Conservation (phyloP, 108 stramenopile species). For the Chaetoceros muelleri region DNA sequence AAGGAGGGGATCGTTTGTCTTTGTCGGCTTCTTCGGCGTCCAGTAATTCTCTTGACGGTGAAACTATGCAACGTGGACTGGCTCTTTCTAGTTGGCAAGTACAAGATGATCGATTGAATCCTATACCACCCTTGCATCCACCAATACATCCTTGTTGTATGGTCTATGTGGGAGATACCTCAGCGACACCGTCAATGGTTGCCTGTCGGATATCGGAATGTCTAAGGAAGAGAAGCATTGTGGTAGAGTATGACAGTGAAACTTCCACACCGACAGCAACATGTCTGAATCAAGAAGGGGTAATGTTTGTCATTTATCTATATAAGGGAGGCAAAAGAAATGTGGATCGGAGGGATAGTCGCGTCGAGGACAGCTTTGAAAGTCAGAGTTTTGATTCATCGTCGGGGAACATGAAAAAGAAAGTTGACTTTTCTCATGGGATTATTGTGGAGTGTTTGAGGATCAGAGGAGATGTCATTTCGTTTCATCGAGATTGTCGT, state of each 20-base stretch:
- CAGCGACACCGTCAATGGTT: conserved; percentile 35
- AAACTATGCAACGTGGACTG: no score
- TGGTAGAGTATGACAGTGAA: conserved; percentile 45
- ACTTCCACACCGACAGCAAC: conserved; percentile 15
- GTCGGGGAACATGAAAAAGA: no score
- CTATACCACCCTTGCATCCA: conserved; percentile 31
- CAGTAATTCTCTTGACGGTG: no score
- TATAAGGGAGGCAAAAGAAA: conserved; percentile 6
- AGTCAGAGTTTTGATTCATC: no score
- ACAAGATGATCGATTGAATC: conserved; percentile 12
- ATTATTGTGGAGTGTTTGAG: conserved; percentile 37
- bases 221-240: conserved; percentile 28
- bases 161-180: conserved; percentile 14
- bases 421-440: conserved; percentile 13
- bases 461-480: conserved; percentile 12
- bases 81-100: conserved; percentile 22
- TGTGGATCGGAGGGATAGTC: neutral
- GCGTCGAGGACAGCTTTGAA: no score
- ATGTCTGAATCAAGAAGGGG: conserved; percentile 31
- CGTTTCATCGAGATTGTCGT: conserved; percentile 30
- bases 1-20: no score
- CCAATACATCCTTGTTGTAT: conserved; percentile 25
- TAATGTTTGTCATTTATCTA: conserved; percentile 27
- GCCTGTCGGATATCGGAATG: conserved; percentile 39
- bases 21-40: no score